Evolutionary conservation across 108 stramenopile species (phyloP).

Genomic region (Cafeteria roenbergensis): DNA sequence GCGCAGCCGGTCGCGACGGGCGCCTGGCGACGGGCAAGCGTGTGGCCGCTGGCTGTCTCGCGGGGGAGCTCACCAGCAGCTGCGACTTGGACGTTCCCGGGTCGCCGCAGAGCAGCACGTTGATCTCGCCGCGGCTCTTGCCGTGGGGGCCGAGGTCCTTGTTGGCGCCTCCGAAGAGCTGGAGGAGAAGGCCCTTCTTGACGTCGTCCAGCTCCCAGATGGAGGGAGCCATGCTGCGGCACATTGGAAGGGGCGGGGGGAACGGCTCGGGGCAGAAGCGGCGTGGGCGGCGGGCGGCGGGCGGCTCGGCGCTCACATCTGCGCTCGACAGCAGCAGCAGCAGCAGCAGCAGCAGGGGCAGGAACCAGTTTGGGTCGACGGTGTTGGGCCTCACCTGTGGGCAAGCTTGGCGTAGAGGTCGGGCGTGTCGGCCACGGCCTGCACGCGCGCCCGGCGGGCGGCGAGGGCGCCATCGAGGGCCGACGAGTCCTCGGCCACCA

Average conservation of each 20-base stretch:
- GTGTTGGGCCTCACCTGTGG: no score
- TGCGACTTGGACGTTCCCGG: slow-evolving; percentile 95
- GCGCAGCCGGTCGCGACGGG: no score
- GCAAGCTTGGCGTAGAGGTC: slow-evolving; percentile 66
- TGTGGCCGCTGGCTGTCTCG: no score
- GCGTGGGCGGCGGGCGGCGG: no score
- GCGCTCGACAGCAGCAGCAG: not conserved
- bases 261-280: not conserved
- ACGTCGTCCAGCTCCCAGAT: slow-evolving; percentile 98
- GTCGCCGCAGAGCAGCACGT: slow-evolving; percentile 93
- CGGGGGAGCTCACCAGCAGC: no score
- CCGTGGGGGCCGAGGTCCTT: slow-evolving; percentile 13
- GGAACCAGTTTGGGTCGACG: not conserved
- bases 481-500: no score
- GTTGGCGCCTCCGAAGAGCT: slow-evolving; percentile 87
- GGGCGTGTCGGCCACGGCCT: slow-evolving; percentile 42
- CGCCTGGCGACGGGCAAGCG: no score
- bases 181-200: slow-evolving; percentile 86
- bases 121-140: slow-evolving; percentile 83
- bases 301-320: no score
- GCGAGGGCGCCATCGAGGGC: not conserved
- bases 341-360: not conserved
- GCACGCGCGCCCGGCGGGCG: slow-evolving; percentile 13
- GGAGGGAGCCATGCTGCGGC: slow-evolving; percentile 74
- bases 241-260: not conserved